phyloP scores from a whole-genome alignment of 495 filamentous ascomycete species.

The Baudoinia panamericana region DNA sequence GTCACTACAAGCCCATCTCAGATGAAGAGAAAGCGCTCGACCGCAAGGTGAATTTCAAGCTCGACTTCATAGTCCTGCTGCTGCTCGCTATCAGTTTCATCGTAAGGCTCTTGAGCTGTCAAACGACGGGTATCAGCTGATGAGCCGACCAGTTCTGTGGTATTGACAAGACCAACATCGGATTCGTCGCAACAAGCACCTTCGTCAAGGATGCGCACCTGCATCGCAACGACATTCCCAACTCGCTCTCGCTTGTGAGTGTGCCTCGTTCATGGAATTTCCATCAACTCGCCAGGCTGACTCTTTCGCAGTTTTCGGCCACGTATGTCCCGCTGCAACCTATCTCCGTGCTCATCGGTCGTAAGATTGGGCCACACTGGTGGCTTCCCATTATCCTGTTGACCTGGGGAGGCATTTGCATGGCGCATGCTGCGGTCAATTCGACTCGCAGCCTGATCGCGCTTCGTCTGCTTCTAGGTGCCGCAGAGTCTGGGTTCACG shows the following conservation, averaged over 20 bases:
- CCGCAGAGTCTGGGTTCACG: slow-evolving; percentile 13
- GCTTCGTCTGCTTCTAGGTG: slow-evolving; percentile 11
- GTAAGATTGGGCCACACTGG: not conserved
- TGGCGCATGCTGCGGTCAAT: not conserved
- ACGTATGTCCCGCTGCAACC: slow-evolving; percentile 11
- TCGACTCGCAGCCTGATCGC: slow-evolving; percentile 5
- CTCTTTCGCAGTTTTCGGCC: slow-evolving; percentile 1
- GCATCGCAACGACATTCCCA: slow-evolving; percentile 6
- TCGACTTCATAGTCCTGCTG: slow-evolving; percentile 9
- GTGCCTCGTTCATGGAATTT: too few relatives aligned
- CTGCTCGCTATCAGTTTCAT: slow-evolving; percentile 12
- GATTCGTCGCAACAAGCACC: slow-evolving; percentile 10
- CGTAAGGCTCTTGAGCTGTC: not conserved
- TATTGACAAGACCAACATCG: slow-evolving; percentile 15
- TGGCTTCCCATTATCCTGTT: not conserved
- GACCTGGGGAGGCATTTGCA: not conserved
- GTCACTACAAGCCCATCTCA: not conserved
- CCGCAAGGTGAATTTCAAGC: not conserved
- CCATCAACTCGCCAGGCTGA: too few relatives aligned
- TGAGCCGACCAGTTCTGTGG: slow-evolving; percentile 1
- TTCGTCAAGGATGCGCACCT: slow-evolving; percentile 13
- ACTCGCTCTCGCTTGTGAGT: slow-evolving; percentile 6
- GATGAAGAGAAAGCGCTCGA: slow-evolving; percentile 10
- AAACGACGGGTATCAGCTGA: not conserved
- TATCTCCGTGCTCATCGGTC: slow-evolving; percentile 1